A percentile compares a stretch with the other conserved stretches of the same genome.
These are phyloP conservation scores for Lachnellula suecica DNA, from an alignment of 2,329 filamentous ascomycete species.

Conservation along the genomic window DNA sequence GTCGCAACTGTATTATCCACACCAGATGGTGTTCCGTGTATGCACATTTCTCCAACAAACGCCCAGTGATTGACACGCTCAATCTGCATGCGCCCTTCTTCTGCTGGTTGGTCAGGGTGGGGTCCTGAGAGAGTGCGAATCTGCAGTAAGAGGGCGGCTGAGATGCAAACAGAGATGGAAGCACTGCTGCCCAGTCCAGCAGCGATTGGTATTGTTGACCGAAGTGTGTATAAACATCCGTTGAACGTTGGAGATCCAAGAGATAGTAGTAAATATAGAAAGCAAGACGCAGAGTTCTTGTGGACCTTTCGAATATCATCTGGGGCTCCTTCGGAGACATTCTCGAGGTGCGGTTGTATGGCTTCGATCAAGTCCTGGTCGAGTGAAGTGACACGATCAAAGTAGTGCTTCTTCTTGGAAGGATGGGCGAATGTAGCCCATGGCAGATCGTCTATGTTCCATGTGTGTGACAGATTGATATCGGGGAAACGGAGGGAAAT, in stretches of 20 bases:
- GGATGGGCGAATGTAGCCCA: conserved; percentile 81
- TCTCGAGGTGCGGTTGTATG: conserved; percentile 74
- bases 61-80: conserved; percentile 98
- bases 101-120: conserved; percentile 83
- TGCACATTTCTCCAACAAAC: conserved; percentile 95
- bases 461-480: conserved; percentile 84
- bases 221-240: conserved; percentile 83
- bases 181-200: conserved; percentile 91
- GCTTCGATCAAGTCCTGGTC: conserved; percentile 80
- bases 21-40: conserved; percentile 93
- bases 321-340: conserved; percentile 65
- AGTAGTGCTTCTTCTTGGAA: conserved; percentile 91
- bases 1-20: conserved; percentile 96
- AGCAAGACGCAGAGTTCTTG: conserved; percentile 75
- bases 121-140: conserved; percentile 86
- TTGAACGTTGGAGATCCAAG: conserved; percentile 77
- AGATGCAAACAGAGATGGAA: conserved; percentile 88
- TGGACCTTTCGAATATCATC: conserved; percentile 81
- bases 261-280: conserved; percentile 90
- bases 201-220: conserved; percentile 90
- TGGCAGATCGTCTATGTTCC: conserved; percentile 89
- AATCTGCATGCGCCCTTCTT: conserved; percentile 86
- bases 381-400: conserved; percentile 80
- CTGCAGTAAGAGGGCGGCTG: conserved; percentile 81
- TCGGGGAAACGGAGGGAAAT: conserved; percentile 89